A percentile compares a stretch with the other conserved stretches of the same genome.
Conservation (phyloP, 2,329 filamentous ascomycete species). For the Fusarium sp. region DNA sequence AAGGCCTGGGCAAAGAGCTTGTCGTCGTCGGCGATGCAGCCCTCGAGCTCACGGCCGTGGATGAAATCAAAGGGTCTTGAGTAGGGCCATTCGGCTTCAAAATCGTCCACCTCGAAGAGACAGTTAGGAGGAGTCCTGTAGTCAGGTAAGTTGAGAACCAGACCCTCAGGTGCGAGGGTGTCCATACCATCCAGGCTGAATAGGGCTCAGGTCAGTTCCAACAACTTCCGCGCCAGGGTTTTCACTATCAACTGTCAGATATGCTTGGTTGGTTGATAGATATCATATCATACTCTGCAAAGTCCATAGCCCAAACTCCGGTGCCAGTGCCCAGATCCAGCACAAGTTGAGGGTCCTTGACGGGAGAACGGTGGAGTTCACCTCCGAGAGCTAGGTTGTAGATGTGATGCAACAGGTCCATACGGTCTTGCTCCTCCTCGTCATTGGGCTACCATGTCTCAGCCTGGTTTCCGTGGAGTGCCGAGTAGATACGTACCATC, state of each 20-base stretch:
- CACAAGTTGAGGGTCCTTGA: neutral
- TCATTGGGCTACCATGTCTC: constrained; percentile 22
- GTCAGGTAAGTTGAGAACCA: neutral
- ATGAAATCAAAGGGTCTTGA: constrained; percentile 18
- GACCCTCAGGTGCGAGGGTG: neutral
- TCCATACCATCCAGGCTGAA: constrained; percentile 22
- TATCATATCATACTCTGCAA: constrained; percentile 2
- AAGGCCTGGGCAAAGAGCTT: constrained; percentile 6
- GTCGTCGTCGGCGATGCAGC: constrained; percentile 8
- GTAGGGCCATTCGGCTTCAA: constrained; percentile 17
- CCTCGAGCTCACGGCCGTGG: constrained; percentile 14
- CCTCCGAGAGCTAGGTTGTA: neutral
- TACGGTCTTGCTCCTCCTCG: constrained; percentile 43
- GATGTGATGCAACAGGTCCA: constrained; percentile 17
- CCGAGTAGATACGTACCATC: neutral
- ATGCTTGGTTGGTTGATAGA: neutral
- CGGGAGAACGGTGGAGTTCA: neutral
- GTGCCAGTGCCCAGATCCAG: constrained; percentile 10
- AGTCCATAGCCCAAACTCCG: constrained; percentile 13
- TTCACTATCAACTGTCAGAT: neutral
- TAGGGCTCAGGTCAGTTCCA: constrained; percentile 27
- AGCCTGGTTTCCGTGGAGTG: neutral
- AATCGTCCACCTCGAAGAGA: constrained; percentile 16
- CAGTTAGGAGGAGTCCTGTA: constrained; percentile 16
- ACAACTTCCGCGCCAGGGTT: constrained; percentile 14